Evolutionary conservation across 176 grass and related monocot genomes (phyloP), one percentile per base, ranked within the genome.

Genomic region (Bolboschoenus planiculmis): DNA sequence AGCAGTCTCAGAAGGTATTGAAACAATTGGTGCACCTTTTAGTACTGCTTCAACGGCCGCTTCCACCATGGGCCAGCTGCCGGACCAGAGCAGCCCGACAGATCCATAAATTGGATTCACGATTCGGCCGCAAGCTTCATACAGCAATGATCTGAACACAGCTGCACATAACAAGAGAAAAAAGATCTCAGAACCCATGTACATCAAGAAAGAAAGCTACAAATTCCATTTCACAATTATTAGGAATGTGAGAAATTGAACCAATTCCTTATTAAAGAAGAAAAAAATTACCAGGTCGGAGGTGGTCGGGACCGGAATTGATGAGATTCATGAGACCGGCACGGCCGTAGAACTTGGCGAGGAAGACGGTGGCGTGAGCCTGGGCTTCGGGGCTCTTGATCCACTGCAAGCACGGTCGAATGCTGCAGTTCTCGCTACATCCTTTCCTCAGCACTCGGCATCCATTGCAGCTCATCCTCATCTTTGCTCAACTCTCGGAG

Each of bases 321-420:
- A 92, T 81, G 71, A 92, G 90, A 86, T 92, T 92, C 82, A 90
- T 35, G 85, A 92, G 88, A 3, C 85, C 90, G 13, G 87, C 90
- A 62, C 87, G 90, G 83, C 90, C 90, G 73, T 92, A 92, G 87
- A 92, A 89, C 85, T 92, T 92, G 68, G 90, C 87, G 35, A 92
- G 90, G 82, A 92, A 92, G 85, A 89, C 85, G 71, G 88, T 92
- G 62, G 87, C 90, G 72, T 92, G 87, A 35, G 85, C 87, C 70
- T 92, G 90, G 5, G 87, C 75, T 7, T 85, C 87, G 1, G 90
- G 85, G 70, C 53, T 87, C 31, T 80, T 80, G 54, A 92, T 92
- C 91, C 91, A 90, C 83, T 90, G 91, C 64, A 90, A 13, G 65
- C 88, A 92, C 4, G 88, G 91, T 5, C 88, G 71, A 42, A 92